Evolutionary conservation across 75 land plant genomes (phyloP).

Genomic region (Azolla pinnata): DNA sequence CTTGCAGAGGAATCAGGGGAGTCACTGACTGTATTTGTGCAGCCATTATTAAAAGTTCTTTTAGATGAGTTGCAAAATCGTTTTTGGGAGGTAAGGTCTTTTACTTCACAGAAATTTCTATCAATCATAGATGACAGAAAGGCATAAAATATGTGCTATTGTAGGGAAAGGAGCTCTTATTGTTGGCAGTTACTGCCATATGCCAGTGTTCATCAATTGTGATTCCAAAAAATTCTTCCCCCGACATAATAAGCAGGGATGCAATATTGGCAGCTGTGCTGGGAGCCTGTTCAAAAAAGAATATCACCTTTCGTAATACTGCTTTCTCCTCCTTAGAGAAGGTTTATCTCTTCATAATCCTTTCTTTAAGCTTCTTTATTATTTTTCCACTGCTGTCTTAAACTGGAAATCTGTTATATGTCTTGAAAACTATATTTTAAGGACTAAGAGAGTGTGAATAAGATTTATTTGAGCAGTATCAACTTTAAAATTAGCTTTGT

Average conservation of each 20-base stretch:
- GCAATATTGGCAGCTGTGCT: slow-evolving; percentile 36
- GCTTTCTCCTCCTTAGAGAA: slow-evolving; percentile 68
- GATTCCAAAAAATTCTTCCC: slow-evolving; percentile 24
- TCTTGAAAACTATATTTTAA: too few relatives aligned
- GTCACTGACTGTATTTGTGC: slow-evolving; percentile 39
- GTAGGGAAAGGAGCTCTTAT: slow-evolving; percentile 75
- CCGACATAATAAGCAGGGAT: slow-evolving; percentile 30
- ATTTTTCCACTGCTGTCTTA: too few relatives aligned
- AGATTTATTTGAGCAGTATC: too few relatives aligned
- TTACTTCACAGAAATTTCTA: neutral
- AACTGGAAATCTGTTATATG: too few relatives aligned
- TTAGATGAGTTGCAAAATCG: slow-evolving; percentile 81
- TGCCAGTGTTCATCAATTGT: slow-evolving; percentile 53
- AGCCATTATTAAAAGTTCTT: slow-evolving; percentile 41
- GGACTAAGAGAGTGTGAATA: too few relatives aligned
- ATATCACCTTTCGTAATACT: slow-evolving; percentile 55
- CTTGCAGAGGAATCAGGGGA: slow-evolving; percentile 62
- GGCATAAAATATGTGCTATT: slow-evolving; percentile 5
- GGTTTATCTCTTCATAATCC: too few relatives aligned
- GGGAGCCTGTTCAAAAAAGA: slow-evolving; percentile 66
- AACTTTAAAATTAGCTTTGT: too few relatives aligned
- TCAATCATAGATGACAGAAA: neutral
- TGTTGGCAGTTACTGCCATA: slow-evolving; percentile 57
- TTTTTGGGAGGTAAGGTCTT: slow-evolving; percentile 85
- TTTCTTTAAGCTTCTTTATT: too few relatives aligned